Conservation (phyloP, 2,329 filamentous ascomycete genomes). For the Phaeosphaeriaceae sp. region DNA sequence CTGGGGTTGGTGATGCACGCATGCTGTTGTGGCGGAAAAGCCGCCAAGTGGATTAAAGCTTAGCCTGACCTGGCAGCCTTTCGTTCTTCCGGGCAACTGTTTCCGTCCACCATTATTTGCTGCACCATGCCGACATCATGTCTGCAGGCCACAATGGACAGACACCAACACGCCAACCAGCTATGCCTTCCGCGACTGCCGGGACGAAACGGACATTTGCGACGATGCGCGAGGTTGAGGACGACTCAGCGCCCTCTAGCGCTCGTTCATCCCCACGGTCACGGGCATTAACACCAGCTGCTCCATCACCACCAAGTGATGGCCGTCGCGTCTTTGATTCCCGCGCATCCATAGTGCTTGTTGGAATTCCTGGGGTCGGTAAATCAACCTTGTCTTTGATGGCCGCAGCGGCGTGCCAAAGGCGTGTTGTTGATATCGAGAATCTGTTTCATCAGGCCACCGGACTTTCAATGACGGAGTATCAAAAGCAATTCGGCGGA, state of each 20-base stretch:
- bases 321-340: constrained; percentile 57
- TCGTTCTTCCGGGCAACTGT: background rate
- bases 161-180: constrained; percentile 8
- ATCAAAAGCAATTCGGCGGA: constrained; percentile 69
- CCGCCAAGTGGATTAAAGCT: constrained; percentile 5
- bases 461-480: constrained; percentile 67
- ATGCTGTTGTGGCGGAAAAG: constrained; percentile 8
- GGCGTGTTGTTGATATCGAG: constrained; percentile 74
- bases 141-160: constrained; percentile 7
- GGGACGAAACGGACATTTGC: constrained; percentile 41
- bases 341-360: constrained; percentile 74
- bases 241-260: constrained; percentile 17
- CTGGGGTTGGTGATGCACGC: constrained; percentile 1
- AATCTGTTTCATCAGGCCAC: constrained; percentile 70
- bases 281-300: constrained; percentile 24
- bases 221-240: constrained; percentile 29
- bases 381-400: constrained; percentile 80
- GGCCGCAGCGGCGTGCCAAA: constrained; percentile 72
- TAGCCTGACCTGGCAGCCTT: background rate
- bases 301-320: constrained; percentile 25
- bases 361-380: constrained; percentile 77
- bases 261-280: constrained; percentile 15
- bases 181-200: constrained; percentile 35
- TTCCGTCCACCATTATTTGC: constrained; percentile 6
- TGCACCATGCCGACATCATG: constrained; percentile 11